A percentile compares a stretch with the other conserved stretches of the same genome.
phyloP scores from a whole-genome alignment of 495 filamentous ascomycete species.

The Penicillium egyptiacum region DNA sequence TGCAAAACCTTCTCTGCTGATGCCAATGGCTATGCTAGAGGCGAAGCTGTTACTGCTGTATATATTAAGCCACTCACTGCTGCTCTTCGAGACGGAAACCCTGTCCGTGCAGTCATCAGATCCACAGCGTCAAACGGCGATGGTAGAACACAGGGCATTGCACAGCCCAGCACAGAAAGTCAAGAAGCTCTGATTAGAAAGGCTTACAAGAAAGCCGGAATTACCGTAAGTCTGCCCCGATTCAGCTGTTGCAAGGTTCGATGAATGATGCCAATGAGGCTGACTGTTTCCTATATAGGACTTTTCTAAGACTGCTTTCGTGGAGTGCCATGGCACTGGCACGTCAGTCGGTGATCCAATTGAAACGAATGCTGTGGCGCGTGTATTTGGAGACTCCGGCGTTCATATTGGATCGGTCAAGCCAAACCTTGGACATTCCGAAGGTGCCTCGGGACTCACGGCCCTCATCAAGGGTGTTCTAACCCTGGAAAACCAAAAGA shows the following conservation, averaged over 20 bases:
- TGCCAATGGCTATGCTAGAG: constrained; percentile 66
- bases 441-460: constrained; percentile 55
- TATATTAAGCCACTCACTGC: constrained; percentile 36
- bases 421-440: constrained; percentile 53
- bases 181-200: constrained; percentile 25
- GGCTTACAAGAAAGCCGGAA: constrained; percentile 29
- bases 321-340: constrained; percentile 27
- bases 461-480: constrained; percentile 56
- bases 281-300: neutral
- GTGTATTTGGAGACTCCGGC: constrained; percentile 36
- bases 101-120: constrained; percentile 46
- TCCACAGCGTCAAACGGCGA: constrained; percentile 38
- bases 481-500: constrained; percentile 47
- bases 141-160: constrained; percentile 18
- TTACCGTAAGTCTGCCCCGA: neutral
- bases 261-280: neutral
- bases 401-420: constrained; percentile 40
- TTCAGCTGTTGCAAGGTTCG: neutral
- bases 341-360: constrained; percentile 39
- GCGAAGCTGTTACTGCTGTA: constrained; percentile 49
- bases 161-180: constrained; percentile 1
- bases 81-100: constrained; percentile 38
- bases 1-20: constrained; percentile 61
- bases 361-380: constrained; percentile 44
- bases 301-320: constrained; percentile 18